Evolutionary conservation across 2,329 filamentous ascomycete species (phyloP).

Genomic region (Trichoderma citrinoviride): DNA sequence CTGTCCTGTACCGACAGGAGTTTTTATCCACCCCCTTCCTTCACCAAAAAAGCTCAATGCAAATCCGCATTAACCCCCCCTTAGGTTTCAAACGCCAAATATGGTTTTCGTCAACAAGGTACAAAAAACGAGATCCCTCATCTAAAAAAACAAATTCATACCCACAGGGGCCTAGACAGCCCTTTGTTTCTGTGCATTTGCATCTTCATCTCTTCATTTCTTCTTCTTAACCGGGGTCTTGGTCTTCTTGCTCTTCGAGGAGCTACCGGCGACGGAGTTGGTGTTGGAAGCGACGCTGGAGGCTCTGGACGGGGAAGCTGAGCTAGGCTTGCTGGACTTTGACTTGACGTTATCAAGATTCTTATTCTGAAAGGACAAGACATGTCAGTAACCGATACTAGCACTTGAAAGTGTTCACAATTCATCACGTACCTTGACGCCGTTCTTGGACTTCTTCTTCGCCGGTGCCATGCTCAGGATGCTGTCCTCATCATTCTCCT

Average conservation of each 20-base stretch:
- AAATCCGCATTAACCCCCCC: neutral
- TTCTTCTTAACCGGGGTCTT: slow-evolving; percentile 32
- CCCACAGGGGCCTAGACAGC: no score
- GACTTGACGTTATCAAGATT: slow-evolving; percentile 83
- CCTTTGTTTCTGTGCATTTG: neutral
- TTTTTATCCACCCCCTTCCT: neutral
- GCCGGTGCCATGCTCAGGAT: slow-evolving; percentile 77
- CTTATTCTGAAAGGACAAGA: slow-evolving; percentile 70
- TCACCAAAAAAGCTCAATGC: neutral
- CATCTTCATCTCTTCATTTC: slow-evolving; percentile 28
- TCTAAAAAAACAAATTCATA: neutral
- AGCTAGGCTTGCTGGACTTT: slow-evolving; percentile 76
- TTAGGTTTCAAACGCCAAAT: neutral
- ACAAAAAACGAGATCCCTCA: neutral
- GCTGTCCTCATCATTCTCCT: slow-evolving; percentile 81
- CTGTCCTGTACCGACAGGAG: neutral
- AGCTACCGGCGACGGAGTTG: slow-evolving; percentile 51
- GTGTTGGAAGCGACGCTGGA: slow-evolving; percentile 80
- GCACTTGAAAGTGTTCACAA: neutral
- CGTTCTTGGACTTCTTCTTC: slow-evolving; percentile 92
- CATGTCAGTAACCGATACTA: slow-evolving; percentile 5
- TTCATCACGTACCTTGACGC: slow-evolving; percentile 67
- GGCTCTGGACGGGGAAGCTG: slow-evolving; percentile 75
- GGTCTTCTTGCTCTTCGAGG: slow-evolving; percentile 50
- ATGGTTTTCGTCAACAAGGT: neutral